A percentile compares a stretch with the other conserved stretches of the same genome.
Evolutionary conservation across 2,329 filamentous ascomycete species (phyloP).

Genomic region (Curvularia sp.): DNA sequence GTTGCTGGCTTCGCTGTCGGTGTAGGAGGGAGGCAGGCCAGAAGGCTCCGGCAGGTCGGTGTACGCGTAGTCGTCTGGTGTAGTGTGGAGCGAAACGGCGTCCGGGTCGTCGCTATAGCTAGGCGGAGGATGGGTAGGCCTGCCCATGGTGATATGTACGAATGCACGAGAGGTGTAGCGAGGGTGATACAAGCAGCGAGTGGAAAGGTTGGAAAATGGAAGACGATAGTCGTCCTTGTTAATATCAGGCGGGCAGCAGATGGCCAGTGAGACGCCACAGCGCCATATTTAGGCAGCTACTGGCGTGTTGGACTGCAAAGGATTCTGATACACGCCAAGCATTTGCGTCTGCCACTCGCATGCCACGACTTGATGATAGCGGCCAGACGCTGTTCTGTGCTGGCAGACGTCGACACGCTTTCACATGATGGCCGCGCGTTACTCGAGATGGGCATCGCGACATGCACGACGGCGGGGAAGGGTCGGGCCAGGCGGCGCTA

Average conservation of each 20-base stretch:
- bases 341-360: neutral
- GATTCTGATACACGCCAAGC: conserved; percentile 6
- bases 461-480: conserved; percentile 13
- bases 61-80: conserved; percentile 48
- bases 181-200: neutral
- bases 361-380: neutral
- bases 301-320: conserved; percentile 20
- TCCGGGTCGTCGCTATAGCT: conserved; percentile 49
- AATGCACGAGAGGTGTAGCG: neutral
- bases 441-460: neutral
- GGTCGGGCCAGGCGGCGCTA: conserved; percentile 32
- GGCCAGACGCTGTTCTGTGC: neutral
- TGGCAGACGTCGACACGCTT: neutral
- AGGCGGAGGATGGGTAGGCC: conserved; percentile 25
- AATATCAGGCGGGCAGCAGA: conserved; percentile 19
- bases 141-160: conserved; percentile 38
- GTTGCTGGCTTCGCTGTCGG: conserved; percentile 39
- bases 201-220: conserved; percentile 5
- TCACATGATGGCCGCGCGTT: neutral
- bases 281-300: conserved; percentile 35
- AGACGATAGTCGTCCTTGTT: conserved; percentile 8
- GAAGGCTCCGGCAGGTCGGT: conserved; percentile 46
- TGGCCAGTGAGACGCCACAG: conserved; percentile 30
- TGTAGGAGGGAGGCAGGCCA: conserved; percentile 46
- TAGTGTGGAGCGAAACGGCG: conserved; percentile 50